These are phyloP conservation scores for Pyrenophora graminea DNA, from an alignment of 2,329 filamentous ascomycete genomes.

Conservation along the genomic window DNA sequence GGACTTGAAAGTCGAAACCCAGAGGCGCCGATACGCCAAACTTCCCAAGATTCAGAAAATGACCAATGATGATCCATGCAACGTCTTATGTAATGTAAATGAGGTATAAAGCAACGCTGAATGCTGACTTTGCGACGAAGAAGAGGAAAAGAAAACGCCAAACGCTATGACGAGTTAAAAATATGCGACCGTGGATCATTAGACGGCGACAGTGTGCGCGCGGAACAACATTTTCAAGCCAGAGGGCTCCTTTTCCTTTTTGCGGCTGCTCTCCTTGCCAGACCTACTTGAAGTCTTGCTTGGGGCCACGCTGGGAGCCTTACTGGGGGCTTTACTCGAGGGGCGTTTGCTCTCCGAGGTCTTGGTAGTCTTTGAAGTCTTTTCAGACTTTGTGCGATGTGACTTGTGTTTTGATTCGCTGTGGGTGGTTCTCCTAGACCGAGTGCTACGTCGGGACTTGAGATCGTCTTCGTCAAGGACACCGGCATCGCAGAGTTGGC, in stretches of 20 bases:
- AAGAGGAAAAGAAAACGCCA: conserved; percentile 10
- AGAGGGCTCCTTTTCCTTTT: conserved; percentile 50
- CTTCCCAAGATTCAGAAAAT: conserved; percentile 2
- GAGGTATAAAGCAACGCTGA: conserved; percentile 16
- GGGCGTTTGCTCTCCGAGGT: conserved; percentile 1
- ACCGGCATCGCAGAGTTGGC: conserved; percentile 51
- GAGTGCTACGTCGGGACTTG: conserved; percentile 43
- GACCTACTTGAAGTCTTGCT: conserved; percentile 5
- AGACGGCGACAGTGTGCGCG: conserved; percentile 32
- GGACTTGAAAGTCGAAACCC: conserved; percentile 2
- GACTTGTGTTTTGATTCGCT: conserved; percentile 32
- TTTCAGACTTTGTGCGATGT: conserved; percentile 35
- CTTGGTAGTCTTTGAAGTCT: conserved; percentile 24
- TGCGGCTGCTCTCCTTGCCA: conserved; percentile 27
- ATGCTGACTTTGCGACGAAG: conserved; percentile 11
- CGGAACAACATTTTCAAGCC: conserved; percentile 51
- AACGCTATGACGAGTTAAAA: conserved; percentile 17
- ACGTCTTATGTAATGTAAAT: conserved; percentile 17
- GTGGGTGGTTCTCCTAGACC: conserved; percentile 22
- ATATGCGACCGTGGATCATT: not conserved
- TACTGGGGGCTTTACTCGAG: conserved; percentile 4
- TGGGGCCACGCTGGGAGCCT: conserved; percentile 1
- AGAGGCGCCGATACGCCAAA: conserved; percentile 3
- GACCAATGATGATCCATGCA: conserved; percentile 8
- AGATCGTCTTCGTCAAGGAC: conserved; percentile 54